phyloP scores from a whole-genome alignment of 139 green algal species.

The Picochlorum sp. region DNA sequence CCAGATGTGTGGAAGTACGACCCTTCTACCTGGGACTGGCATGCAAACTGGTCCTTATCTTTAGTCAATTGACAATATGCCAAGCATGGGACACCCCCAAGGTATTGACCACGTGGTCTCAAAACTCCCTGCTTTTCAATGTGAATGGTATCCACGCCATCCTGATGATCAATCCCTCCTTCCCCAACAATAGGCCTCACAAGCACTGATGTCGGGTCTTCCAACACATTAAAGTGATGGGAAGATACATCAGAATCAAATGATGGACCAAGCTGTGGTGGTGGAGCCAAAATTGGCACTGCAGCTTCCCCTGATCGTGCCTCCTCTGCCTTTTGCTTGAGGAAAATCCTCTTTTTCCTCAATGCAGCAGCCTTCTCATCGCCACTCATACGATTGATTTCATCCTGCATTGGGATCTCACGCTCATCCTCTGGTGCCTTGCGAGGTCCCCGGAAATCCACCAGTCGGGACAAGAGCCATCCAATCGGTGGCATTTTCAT shows the following conservation, averaged over 20 bases:
- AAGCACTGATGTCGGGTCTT: conserved; percentile 41
- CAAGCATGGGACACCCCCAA: conserved; percentile 32
- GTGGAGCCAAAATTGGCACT: conserved; percentile 54
- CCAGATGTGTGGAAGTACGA: conserved; percentile 37
- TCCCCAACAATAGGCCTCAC: conserved; percentile 45
- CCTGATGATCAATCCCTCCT: conserved; percentile 62
- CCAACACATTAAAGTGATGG: conserved; percentile 66
- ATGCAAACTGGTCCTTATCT: conserved; percentile 56
- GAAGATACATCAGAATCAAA: conserved; percentile 57
- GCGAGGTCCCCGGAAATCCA: conserved; percentile 40
- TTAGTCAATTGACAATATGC: conserved; percentile 59
- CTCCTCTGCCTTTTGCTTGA: conserved; percentile 35
- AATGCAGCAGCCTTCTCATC: conserved; percentile 27
- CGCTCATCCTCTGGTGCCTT: conserved; percentile 44
- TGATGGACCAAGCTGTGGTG: conserved; percentile 52
- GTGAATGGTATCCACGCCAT: conserved; percentile 56
- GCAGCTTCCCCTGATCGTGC: conserved; percentile 27
- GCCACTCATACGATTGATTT: conserved; percentile 25
- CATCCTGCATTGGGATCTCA: conserved; percentile 32
- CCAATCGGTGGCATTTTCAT: conserved; percentile 62
- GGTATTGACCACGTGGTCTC: conserved; percentile 21
- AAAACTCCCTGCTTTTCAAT: conserved; percentile 49
- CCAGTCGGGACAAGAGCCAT: conserved; percentile 57
- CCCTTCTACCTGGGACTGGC: conserved; percentile 47
- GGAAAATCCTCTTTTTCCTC: conserved; percentile 29